Evolutionary conservation across 2,329 filamentous ascomycete species (phyloP), one percentile per base, ranked within the genome.

Genomic region (Westerdykella aurantiaca): DNA sequence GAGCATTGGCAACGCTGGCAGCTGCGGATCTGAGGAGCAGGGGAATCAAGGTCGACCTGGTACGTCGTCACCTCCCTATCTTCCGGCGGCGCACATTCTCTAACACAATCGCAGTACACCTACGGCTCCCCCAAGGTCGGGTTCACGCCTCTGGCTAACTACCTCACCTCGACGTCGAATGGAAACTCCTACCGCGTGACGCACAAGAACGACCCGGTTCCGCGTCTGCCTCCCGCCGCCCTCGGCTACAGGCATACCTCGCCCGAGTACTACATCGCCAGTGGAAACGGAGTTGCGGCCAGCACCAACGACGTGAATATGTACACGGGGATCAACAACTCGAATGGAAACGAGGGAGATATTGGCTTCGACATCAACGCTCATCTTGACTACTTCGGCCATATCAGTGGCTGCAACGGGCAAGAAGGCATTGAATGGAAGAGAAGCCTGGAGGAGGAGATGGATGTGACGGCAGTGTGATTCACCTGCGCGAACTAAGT

Each of bases 91-190:
- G 9, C 25, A 29, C 25, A 5, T 37, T 38, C 16, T 6, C 34
- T 42, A 37, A 40, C 13, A 38, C 31, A 7, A 35, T 21, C 37
- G 37, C 42, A 55, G 35, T 85, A 82, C 72, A 82, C 78, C 1
- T 88, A 77, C 67, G 84, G 84, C 48, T 73, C 78, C 14, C 84
- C 84, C 1, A 81, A 82, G 37, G 73, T 82, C 14, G 84, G 82
- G 47, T 82, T 84, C 63, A 56, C 60, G 2, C 70, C 62, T 14
- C 73, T 85, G 45, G 74, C 73, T 42, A 58, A 69, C 41, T 82
- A 73, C 57, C 69, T 86, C 47, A 73, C 72, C 6, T 52, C 54
- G 38, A 79, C 83, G 52, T 46, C 67, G 1, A 77, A 78, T 2
- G 68, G 72, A 42, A 60, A 60, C 43, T 76, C 79, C 50, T 83